A percentile compares a stretch with the other conserved stretches of the same genome.
Evolutionary conservation across 768 basidiomycete species (phyloP).

Genomic region (Harrya chromipes): DNA sequence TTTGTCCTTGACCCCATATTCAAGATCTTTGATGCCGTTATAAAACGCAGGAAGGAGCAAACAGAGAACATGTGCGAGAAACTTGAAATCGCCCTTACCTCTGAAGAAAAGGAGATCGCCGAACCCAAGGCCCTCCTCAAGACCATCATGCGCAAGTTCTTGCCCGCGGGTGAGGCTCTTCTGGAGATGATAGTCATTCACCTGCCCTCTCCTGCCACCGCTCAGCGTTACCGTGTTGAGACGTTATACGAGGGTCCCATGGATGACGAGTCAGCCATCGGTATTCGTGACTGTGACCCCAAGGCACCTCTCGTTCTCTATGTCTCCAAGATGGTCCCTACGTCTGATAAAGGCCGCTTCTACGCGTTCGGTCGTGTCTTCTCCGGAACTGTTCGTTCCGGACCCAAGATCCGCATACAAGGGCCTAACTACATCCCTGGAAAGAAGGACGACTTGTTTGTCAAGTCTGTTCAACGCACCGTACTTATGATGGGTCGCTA

Average conservation of each 20-base stretch:
- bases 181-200: slow-evolving; percentile 99
- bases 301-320: slow-evolving; percentile 95
- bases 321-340: slow-evolving; percentile 99
- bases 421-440: slow-evolving; percentile 98
- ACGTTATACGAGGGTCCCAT: slow-evolving; percentile 99
- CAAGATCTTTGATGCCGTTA: slow-evolving; percentile 96
- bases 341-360: slow-evolving; percentile 99
- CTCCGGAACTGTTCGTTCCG: slow-evolving; percentile 94
- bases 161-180: slow-evolving; percentile 97
- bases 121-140: slow-evolving; percentile 97
- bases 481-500: slow-evolving; percentile 99
- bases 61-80: slow-evolving; percentile 87
- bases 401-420: slow-evolving; percentile 99
- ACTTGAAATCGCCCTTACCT: slow-evolving; percentile 86
- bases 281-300: slow-evolving; percentile 97
- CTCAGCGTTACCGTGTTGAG: slow-evolving; percentile 98
- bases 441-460: slow-evolving; percentile 96
- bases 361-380: slow-evolving; percentile 99
- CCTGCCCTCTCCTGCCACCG: slow-evolving; percentile 95
- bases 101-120: slow-evolving; percentile 80
- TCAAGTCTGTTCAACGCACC: slow-evolving; percentile 98
- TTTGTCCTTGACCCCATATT: slow-evolving; percentile 99
- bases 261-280: slow-evolving; percentile 99
- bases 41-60: slow-evolving; percentile 98
- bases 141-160: slow-evolving; percentile 98